Evolutionary conservation across 2,329 filamentous ascomycete species (phyloP).

Genomic region (Aspergillus amoenus): DNA sequence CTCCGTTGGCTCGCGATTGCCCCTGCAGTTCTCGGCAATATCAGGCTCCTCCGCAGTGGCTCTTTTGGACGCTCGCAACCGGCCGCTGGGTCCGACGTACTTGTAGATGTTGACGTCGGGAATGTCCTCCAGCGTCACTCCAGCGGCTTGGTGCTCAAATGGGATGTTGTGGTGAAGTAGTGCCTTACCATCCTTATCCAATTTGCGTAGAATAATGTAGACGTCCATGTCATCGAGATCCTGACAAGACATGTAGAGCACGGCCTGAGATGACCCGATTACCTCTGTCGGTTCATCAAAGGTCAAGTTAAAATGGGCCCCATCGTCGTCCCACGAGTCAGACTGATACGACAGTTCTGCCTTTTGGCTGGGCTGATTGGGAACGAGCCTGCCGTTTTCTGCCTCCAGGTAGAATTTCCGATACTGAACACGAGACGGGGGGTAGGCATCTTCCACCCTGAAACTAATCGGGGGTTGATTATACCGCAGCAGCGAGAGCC

Average conservation of each 20-base stretch:
- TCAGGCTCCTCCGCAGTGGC: conserved; percentile 25
- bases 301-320: conserved; percentile 37
- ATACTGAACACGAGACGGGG: neutral
- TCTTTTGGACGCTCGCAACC: conserved; percentile 43
- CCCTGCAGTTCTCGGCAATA: neutral
- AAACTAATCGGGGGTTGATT: neutral
- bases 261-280: conserved; percentile 47
- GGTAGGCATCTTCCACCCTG: conserved; percentile 9
- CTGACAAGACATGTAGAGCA: conserved; percentile 46
- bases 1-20: conserved; percentile 22
- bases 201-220: conserved; percentile 47
- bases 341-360: conserved; percentile 28
- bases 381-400: neutral
- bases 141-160: conserved; percentile 25
- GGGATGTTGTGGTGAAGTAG: conserved; percentile 36
- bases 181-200: conserved; percentile 32
- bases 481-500: conserved; percentile 4
- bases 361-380: neutral
- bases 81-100: conserved; percentile 14
- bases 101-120: conserved; percentile 14
- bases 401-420: conserved; percentile 2
- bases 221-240: conserved; percentile 47
- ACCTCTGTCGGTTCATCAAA: conserved; percentile 42
- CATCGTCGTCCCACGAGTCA: conserved; percentile 14
- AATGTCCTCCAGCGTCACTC: conserved; percentile 18